phyloP scores from a whole-genome alignment of 1,139 yeast genomes.

The Zygoascus sp. region DNA sequence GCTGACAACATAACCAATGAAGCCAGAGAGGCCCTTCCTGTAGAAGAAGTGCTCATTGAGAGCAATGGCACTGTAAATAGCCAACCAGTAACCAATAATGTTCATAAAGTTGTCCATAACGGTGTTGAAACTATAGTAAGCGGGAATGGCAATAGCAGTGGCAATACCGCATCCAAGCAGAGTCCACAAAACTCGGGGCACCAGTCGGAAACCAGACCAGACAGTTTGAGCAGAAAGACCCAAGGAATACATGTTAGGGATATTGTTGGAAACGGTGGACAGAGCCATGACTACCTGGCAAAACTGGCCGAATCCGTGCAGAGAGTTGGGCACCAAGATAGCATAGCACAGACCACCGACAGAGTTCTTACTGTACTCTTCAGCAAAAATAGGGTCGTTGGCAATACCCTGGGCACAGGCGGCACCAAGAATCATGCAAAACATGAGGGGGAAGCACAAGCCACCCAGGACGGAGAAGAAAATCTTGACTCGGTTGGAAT shows the following conservation, averaged over 20 bases:
- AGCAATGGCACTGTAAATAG: conserved; percentile 71
- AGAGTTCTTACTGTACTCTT: conserved; percentile 48
- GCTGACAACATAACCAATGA: conserved; percentile 56
- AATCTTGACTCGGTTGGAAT: conserved; percentile 53
- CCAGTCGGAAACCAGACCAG: conserved; percentile 62
- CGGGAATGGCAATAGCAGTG: conserved; percentile 85
- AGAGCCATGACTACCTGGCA: conserved; percentile 78
- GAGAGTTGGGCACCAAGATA: conserved; percentile 68
- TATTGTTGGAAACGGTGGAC: conserved; percentile 83
- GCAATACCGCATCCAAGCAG: conserved; percentile 67
- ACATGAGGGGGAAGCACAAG: conserved; percentile 60
- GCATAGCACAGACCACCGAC: conserved; percentile 82
- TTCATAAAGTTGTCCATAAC: conserved; percentile 87
- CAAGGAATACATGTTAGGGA: conserved; percentile 89
- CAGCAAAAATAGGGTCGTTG: conserved; percentile 43
- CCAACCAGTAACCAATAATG: conserved; percentile 84
- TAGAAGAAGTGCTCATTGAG: conserved; percentile 76
- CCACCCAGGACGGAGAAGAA: conserved; percentile 64
- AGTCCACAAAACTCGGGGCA: conserved; percentile 85
- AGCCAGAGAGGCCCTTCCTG: conserved; percentile 47
- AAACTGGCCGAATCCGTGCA: conserved; percentile 86
- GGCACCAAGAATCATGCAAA: conserved; percentile 79
- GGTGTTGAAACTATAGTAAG: conserved; percentile 62
- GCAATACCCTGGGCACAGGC: conserved; percentile 71
- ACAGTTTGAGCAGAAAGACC: conserved; percentile 81